Evolutionary conservation across 1,139 yeast species (phyloP).

Genomic region (Yamadazyma atmosphaerica): DNA sequence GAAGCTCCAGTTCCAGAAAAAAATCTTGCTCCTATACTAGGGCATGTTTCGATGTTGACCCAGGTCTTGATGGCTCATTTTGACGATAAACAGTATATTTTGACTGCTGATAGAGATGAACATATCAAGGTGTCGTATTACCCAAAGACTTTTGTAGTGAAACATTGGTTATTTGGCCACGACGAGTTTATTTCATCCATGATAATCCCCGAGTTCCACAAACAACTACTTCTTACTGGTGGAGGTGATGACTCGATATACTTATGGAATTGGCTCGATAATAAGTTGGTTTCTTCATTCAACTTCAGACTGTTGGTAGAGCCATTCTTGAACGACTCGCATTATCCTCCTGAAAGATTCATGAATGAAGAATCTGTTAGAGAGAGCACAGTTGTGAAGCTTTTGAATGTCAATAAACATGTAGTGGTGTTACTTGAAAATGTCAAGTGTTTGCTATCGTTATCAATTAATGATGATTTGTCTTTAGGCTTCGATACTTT

Average conservation of each 20-base stretch:
- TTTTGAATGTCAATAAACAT: slow-evolving; percentile 33
- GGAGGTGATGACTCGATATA: slow-evolving; percentile 87
- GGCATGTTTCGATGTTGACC: slow-evolving; percentile 96
- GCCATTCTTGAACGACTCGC: slow-evolving; percentile 54
- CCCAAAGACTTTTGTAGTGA: slow-evolving; percentile 77
- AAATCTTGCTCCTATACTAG: slow-evolving; percentile 65
- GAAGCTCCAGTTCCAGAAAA: slow-evolving; percentile 38
- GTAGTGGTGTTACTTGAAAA: slow-evolving; percentile 55
- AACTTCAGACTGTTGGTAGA: slow-evolving; percentile 50
- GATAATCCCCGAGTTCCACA: slow-evolving; percentile 51
- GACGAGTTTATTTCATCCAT: slow-evolving; percentile 73
- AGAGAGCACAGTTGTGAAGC: slow-evolving; percentile 56
- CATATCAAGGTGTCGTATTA: slow-evolving; percentile 86
- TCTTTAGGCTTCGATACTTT: slow-evolving; percentile 27
- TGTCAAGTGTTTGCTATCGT: slow-evolving; percentile 50
- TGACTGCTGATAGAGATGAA: slow-evolving; percentile 94
- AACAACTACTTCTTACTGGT: slow-evolving; percentile 61
- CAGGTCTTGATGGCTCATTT: slow-evolving; percentile 54
- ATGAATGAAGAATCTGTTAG: slow-evolving; percentile 51
- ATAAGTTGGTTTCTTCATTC: slow-evolving; percentile 47
- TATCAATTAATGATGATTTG: slow-evolving; percentile 29
- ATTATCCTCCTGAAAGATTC: slow-evolving; percentile 68
- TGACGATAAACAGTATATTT: slow-evolving; percentile 52
- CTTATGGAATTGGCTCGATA: slow-evolving; percentile 74
- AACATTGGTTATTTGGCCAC: slow-evolving; percentile 87